Evolutionary conservation across 176 grass and related monocot genomes (phyloP).

Genomic region (Eleusine coracana): DNA sequence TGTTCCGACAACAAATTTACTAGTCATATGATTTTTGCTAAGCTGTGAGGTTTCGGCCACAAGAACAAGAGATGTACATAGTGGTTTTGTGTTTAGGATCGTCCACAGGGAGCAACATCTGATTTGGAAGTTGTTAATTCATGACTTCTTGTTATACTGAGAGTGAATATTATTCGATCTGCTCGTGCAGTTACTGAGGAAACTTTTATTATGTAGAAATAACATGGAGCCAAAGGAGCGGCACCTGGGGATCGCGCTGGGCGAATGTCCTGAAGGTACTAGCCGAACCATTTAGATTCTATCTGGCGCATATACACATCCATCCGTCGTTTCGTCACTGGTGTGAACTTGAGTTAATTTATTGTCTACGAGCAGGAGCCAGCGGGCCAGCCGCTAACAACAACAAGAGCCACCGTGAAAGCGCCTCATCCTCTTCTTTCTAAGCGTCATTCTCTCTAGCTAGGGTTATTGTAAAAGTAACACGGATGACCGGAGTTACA

Average conservation of each 20-base stretch:
- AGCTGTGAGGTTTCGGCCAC: not conserved
- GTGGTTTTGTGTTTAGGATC: too few species aligned
- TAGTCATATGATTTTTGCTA: not conserved
- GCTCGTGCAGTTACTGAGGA: too few species aligned
- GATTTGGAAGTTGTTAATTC: not conserved
- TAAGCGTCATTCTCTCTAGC: not conserved
- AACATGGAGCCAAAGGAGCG: slow-evolving; percentile 50
- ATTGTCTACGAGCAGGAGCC: not conserved
- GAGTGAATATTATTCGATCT: too few species aligned
- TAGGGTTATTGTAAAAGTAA: not conserved
- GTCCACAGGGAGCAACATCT: not conserved
- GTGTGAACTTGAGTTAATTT: not conserved
- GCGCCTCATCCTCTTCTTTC: not conserved
- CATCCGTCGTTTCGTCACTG: not conserved
- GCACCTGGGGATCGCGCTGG: slow-evolving; percentile 73
- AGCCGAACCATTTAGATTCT: not conserved
- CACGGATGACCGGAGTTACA: too few species aligned
- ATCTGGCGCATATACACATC: not conserved
- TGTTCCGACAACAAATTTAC: slow-evolving; percentile 22
- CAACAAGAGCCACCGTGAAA: not conserved
- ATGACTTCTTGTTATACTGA: not conserved
- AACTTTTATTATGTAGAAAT: slow-evolving; percentile 41
- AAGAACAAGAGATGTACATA: too few species aligned
- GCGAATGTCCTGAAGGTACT: slow-evolving; percentile 39
- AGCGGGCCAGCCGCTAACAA: not conserved